Conservation (phyloP, 441 rosid species). For the Kokia cookei region DNA sequence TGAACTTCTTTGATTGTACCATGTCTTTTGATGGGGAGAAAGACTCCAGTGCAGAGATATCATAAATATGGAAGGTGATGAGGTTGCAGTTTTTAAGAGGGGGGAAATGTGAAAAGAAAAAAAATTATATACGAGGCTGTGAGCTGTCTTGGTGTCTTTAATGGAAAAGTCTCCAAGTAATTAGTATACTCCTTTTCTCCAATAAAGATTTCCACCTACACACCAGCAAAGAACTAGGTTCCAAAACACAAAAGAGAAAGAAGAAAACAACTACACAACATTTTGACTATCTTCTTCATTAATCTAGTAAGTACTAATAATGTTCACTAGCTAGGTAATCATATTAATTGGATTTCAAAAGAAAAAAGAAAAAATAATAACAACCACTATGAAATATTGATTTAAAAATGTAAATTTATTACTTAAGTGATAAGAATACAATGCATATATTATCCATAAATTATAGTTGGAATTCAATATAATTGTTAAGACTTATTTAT, state of each 20-base stretch:
- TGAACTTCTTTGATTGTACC: slow-evolving; percentile 69
- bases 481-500: no score
- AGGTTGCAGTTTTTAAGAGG: slow-evolving; percentile 8
- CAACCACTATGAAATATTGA: no score
- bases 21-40: slow-evolving; percentile 20
- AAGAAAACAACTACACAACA: background rate
- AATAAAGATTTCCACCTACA: slow-evolving; percentile 43
- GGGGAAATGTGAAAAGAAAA: background rate
- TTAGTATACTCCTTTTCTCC: slow-evolving; percentile 13
- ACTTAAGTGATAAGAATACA: no score
- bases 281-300: background rate
- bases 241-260: background rate
- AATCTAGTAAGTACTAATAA: background rate
- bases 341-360: background rate
- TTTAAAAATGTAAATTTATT: no score
- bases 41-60: slow-evolving; percentile 9
- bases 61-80: slow-evolving; percentile 13
- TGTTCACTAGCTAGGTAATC: background rate
- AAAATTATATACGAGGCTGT: background rate
- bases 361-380: background rate
- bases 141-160: slow-evolving; percentile 37
- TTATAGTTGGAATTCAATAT: no score
- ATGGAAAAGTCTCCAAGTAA: slow-evolving; percentile 4
- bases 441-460: no score
- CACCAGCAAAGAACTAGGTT: background rate